phyloP scores from a whole-genome alignment of 257 asterid species.

The Oldenlandia corymbosa region DNA sequence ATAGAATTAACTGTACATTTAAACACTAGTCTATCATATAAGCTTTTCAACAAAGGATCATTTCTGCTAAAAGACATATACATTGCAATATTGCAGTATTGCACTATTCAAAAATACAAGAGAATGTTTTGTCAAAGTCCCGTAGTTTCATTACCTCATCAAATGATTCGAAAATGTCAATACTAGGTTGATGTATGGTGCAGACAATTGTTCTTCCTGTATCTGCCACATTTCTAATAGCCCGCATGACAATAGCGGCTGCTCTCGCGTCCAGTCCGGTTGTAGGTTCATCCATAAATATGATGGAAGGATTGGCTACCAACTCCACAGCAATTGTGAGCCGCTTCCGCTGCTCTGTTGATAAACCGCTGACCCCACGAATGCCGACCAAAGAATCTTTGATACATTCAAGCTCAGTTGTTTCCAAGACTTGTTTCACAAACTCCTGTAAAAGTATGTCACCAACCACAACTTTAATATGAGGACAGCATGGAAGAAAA shows the following conservation, averaged over 20 bases:
- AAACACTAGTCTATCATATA: not conserved
- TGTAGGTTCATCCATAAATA: constrained; percentile 61
- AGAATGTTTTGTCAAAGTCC: not conserved
- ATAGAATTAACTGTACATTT: constrained; percentile 34
- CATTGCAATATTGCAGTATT: too few species aligned
- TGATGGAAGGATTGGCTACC: constrained; percentile 60
- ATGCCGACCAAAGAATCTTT: constrained; percentile 47
- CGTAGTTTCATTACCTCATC: constrained; percentile 23
- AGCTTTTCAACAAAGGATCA: not conserved
- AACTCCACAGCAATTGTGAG: constrained; percentile 58
- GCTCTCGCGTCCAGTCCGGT: constrained; percentile 62
- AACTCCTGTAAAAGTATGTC: constrained; percentile 28
- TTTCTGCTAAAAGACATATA: too few species aligned
- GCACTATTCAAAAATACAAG: too few species aligned
- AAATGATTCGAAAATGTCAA: constrained; percentile 54
- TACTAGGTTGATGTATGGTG: constrained; percentile 61
- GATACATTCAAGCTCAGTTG: constrained; percentile 48
- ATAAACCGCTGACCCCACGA: constrained; percentile 45
- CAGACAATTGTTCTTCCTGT: constrained; percentile 60
- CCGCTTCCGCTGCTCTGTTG: constrained; percentile 56
- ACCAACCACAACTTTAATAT: not conserved
- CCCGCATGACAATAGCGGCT: constrained; percentile 58
- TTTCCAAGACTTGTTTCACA: constrained; percentile 51
- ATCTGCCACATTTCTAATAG: constrained; percentile 47
- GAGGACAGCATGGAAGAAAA: too few species aligned